Conservation (phyloP, 2,329 filamentous ascomycete genomes). For the Cladophialophora bantiana region DNA sequence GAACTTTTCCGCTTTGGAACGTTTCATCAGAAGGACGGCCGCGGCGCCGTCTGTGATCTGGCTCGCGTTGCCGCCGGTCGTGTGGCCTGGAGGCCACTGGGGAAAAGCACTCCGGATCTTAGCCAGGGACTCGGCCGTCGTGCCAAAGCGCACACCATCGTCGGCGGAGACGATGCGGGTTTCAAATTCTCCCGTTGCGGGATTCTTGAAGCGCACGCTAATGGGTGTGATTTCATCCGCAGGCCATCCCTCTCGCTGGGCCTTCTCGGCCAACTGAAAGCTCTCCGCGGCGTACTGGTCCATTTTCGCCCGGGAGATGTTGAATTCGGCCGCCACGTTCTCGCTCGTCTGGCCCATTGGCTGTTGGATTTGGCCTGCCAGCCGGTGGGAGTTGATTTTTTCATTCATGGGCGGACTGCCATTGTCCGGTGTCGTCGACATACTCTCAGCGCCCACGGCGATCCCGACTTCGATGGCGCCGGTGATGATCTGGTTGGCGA, state of each 20-base stretch:
- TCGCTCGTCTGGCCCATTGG: no score
- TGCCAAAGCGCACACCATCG: slow-evolving; percentile 83
- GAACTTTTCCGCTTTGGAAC: slow-evolving; percentile 84
- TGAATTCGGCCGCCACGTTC: slow-evolving; percentile 87
- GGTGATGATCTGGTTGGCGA: slow-evolving; percentile 86
- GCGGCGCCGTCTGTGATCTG: slow-evolving; percentile 96
- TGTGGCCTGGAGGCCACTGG: slow-evolving; percentile 86
- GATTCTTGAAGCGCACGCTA: slow-evolving; percentile 81
- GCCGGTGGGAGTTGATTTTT: no score
- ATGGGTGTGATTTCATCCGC: slow-evolving; percentile 88
- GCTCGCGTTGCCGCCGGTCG: slow-evolving; percentile 94
- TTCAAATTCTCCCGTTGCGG: no score
- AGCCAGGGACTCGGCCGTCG: slow-evolving; percentile 82
- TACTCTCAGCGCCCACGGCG: slow-evolving; percentile 93
- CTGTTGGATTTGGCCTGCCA: no score
- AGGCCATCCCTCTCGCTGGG: slow-evolving; percentile 86
- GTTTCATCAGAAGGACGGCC: slow-evolving; percentile 94
- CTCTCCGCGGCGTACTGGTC: slow-evolving; percentile 91
- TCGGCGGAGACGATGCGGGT: slow-evolving; percentile 89
- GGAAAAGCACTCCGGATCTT: slow-evolving; percentile 92
- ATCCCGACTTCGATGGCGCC: slow-evolving; percentile 97
- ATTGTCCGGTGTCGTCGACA: no score
- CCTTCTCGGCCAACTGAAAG: slow-evolving; percentile 86
- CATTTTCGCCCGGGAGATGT: slow-evolving; percentile 74
- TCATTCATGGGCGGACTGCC: no score